Percentiles rank a stretch among this genome's conserved stretches.
Evolutionary conservation across 2,329 filamentous ascomycete genomes (phyloP).

Genomic region (Fonsecaea erecta): DNA sequence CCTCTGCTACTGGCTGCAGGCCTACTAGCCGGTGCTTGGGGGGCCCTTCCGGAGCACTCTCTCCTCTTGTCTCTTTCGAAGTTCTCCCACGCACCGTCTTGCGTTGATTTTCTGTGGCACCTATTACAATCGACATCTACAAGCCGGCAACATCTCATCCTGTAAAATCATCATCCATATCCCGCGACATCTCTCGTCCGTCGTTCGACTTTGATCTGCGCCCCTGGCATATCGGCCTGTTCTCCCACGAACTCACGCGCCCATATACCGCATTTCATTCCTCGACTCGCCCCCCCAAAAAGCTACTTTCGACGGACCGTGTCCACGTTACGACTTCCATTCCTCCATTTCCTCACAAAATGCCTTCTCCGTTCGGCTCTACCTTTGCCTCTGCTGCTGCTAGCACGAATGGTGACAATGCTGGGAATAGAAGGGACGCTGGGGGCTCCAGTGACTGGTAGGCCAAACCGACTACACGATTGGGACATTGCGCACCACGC

Average conservation of each 20-base stretch:
- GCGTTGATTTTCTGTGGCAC: conserved; percentile 26
- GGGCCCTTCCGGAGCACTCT: conserved; percentile 4
- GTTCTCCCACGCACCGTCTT: conserved; percentile 16
- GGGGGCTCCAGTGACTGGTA: conserved; percentile 74
- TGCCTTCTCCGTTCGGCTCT: conserved; percentile 78
- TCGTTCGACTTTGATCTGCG: conserved; percentile 6
- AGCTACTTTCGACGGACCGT: conserved; percentile 14
- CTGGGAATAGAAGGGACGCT: conserved; percentile 62
- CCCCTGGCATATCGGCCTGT: conserved; percentile 7
- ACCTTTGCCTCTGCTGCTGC: conserved; percentile 84
- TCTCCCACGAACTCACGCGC: conserved; percentile 24
- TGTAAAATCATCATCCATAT: conserved; percentile 20
- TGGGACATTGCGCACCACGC: neutral
- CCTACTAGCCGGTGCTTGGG: neutral
- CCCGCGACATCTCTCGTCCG: conserved; percentile 8
- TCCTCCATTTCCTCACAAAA: conserved; percentile 40
- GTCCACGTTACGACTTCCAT: conserved; percentile 10
- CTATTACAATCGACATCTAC: conserved; percentile 13
- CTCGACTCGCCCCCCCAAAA: conserved; percentile 9
- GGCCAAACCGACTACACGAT: conserved; percentile 45
- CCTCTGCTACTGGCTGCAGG: conserved; percentile 2
- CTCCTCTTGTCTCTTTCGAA: conserved; percentile 13
- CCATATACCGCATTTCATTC: conserved; percentile 22
- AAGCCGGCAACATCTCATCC: conserved; percentile 16
- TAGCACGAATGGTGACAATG: conserved; percentile 66